Base-by-base conservation (phyloP, 805 yeast species). In the Ogataea ganodermae region DNA sequence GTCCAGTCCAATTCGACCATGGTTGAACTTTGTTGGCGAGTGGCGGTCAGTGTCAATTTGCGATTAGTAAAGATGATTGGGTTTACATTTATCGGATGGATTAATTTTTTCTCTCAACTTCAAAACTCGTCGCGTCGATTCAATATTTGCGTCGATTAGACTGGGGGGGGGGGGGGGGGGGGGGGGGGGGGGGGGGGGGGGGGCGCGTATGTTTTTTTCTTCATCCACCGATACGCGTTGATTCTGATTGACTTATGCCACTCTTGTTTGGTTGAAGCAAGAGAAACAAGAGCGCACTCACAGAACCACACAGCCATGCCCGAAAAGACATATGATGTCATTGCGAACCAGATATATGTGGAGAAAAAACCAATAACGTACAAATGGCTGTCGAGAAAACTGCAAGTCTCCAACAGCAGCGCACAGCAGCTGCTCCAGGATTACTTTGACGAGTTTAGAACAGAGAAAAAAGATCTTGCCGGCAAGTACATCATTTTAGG, bases 1-100 rank as follows among this genome's bases (percentile, higher is more conserved):
- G 57, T 50, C 70, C 70, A 66, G 39, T 66, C 69, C 40, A 65
- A 38, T 30, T 66, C 69, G 13, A 63, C 68, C 69, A 65, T 65
- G 7, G 8, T 8, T n/a, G 31, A 30, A 13, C 6, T 28, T 7
- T n/a, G 33, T 6, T 30, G 31, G n/a, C n/a, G 31, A 9, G 8
- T 8, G 18, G 9, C 14, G 33, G 14, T 30, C 18, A 4, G 33
- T 27, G 4, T 4, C 5, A 13, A 6, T 30, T 30, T 30, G 33
- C 18, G 18, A 30, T 30, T 30, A 18, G 14, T n/a, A 8, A 30
- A 14, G 18, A n/a, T 6, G 16, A 18, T n/a, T 7, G 10, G 20
- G 9, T 8, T 21, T 35, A 13, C 12, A 35, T 17, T 16, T 18
- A 20, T 14, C 28, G 26, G 18, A 10, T 13, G 21, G 9, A 6